A percentile compares a stretch with the other conserved stretches of the same genome.
Evolutionary conservation across 1,139 yeast species (phyloP).

Genomic region (Hyphopichia fennica): DNA sequence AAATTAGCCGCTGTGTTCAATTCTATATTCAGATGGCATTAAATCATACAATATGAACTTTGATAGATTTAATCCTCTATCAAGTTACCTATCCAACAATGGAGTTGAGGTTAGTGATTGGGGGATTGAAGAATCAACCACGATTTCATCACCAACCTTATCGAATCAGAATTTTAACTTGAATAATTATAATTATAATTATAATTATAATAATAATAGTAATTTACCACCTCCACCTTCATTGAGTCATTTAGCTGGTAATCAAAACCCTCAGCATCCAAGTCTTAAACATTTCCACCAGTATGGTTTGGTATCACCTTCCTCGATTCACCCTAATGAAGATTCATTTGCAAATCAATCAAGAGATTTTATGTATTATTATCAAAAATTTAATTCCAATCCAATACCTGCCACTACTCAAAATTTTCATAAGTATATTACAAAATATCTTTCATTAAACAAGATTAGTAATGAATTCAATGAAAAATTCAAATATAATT

Average conservation of each 20-base stretch:
- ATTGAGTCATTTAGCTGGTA: constrained; percentile 3
- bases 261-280: background rate
- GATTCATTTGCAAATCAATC: background rate
- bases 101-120: constrained; percentile 34
- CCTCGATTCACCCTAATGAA: background rate
- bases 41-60: too few relatives aligned
- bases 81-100: constrained; percentile 15
- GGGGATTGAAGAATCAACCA: constrained; percentile 38
- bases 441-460: constrained; percentile 25
- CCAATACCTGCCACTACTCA: constrained; percentile 17
- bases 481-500: constrained; percentile 45
- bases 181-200: too few relatives aligned
- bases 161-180: constrained; percentile 8
- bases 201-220: background rate
- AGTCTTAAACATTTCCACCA: background rate
- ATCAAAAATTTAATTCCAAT: background rate
- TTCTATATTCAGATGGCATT: background rate
- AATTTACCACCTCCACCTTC: constrained; percentile 8
- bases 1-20: background rate
- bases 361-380: constrained; percentile 6
- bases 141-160: constrained; percentile 15
- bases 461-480: constrained; percentile 24
- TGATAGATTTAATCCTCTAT: constrained; percentile 30
- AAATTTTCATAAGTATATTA: constrained; percentile 26
- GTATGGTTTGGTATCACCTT: constrained; percentile 3